A percentile compares a stretch with the other conserved stretches of the same genome.
phyloP scores from a whole-genome alignment of 1,139 yeast species.

The Tardiomyces depauwii region DNA sequence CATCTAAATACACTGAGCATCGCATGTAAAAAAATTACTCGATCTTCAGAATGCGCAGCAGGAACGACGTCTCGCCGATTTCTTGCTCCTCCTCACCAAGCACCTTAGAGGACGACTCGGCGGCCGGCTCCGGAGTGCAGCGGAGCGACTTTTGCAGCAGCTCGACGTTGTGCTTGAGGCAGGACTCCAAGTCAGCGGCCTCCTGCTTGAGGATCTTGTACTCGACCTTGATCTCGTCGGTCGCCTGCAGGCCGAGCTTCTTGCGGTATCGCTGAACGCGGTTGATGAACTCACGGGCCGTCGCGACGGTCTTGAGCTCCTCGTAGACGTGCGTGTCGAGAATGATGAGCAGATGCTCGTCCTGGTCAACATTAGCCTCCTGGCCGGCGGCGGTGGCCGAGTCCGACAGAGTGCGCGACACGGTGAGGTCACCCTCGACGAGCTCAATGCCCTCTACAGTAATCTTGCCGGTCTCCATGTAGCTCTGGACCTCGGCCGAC shows the following conservation, averaged over 20 bases:
- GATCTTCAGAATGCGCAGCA: conserved; percentile 64
- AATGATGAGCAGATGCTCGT: conserved; percentile 57
- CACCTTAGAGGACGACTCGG: conserved; percentile 30
- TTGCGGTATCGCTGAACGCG: conserved; percentile 97
- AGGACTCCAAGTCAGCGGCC: conserved; percentile 47
- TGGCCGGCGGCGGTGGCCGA: conserved; percentile 48
- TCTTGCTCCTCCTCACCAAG: conserved; percentile 86
- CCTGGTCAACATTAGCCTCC: conserved; percentile 80
- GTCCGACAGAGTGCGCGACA: conserved; percentile 78
- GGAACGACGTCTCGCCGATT: conserved; percentile 76
- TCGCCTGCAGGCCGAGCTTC: conserved; percentile 88
- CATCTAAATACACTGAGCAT: neutral
- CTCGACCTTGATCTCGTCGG: conserved; percentile 89
- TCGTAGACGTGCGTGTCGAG: conserved; percentile 82
- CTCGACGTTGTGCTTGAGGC: conserved; percentile 53
- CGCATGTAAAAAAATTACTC: conserved; percentile 15
- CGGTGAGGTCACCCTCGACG: conserved; percentile 79
- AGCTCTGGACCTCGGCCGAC: conserved; percentile 72
- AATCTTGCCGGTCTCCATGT: conserved; percentile 61
- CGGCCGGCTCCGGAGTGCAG: conserved; percentile 29
- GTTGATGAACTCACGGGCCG: conserved; percentile 92
- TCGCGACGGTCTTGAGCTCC: conserved; percentile 85
- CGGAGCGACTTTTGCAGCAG: conserved; percentile 71
- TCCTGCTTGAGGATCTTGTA: conserved; percentile 57
- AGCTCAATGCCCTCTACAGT: conserved; percentile 84